Base-by-base conservation (phyloP, 208 protist genomes). In the Crithidia expoeki region DNA sequence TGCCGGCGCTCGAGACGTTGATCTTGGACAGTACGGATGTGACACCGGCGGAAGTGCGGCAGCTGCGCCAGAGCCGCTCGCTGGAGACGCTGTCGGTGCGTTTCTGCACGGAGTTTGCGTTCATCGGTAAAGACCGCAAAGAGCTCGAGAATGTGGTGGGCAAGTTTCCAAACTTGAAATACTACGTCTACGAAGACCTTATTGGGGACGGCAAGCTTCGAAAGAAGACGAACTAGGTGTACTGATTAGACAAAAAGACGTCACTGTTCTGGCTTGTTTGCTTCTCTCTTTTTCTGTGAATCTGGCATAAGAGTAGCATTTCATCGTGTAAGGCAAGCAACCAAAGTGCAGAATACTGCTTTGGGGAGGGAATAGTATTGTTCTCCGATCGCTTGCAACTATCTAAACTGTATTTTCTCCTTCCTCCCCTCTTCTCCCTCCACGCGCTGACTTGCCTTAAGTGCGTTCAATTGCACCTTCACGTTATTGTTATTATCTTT, bases 21-120 rank as follows among this genome's bases (percentile, higher is more conserved):
- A 84, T 82, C 32, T 58, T 90, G 2, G 84, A 90, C 67, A 87
- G 75, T 70, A 85, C 81, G 7, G 84, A 90, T 61, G 68, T 90
- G 2, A 74, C 68, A 33, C 69, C 58, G 12, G 40, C 50, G 5
- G 84, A 83, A 28, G 74, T 90, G 67, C 50, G 42, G 47, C 60
- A 59, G 30, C 79, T 90, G 27, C 55, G 61, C 23, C 47, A 34
- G 23, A 76, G 60, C 27, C 70, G 62, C 11, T 64, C 64, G 34
- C 71, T 90, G 57, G 25, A 68, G 55, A 76, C 72, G 16, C 75
- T 90, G 14, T 90, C 84, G 3, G 32, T 90, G 42, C 80, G 80
- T 14, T 80, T 76, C 65, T 90, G 84, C 62, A 68, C 81, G 4
- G 84, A 86, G 57, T 88, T 85, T 57, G 79, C 79, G 23, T 49